Conservation (phyloP, 1,284 basidiomycete species). For the Moniliella sp. region DNA sequence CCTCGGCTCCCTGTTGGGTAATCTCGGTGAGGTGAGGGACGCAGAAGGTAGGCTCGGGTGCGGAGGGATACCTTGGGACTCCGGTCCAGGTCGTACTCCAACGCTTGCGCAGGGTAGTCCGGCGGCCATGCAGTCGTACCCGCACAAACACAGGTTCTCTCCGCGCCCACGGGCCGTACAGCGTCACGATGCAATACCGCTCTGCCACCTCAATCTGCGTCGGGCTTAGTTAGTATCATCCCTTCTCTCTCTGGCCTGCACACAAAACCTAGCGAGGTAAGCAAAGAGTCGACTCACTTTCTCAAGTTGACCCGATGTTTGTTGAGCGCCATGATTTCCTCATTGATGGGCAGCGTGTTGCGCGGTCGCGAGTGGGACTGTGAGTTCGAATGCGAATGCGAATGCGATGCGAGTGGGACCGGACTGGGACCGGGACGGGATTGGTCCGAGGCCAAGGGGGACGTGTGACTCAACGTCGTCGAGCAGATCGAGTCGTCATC, state of each 20-base stretch:
- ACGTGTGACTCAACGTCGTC: no score
- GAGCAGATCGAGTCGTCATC: no score
- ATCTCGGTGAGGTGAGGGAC: conserved; percentile 2
- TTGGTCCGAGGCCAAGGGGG: no score
- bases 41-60: conserved; percentile 19
- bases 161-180: conserved; percentile 28
- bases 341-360: conserved; percentile 4
- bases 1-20: conserved; percentile 4
- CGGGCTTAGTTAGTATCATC: background rate
- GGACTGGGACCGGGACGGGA: no score
- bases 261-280: background rate
- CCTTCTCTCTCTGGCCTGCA: background rate
- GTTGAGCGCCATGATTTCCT: conserved; percentile 18
- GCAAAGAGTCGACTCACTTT: conserved; percentile 4
- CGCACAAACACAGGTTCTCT: conserved; percentile 19
- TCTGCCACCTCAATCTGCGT: conserved; percentile 12
- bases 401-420: no score
- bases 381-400: no score
- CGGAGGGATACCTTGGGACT: conserved; percentile 19
- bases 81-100: conserved; percentile 23
- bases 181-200: conserved; percentile 14
- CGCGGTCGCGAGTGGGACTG: background rate
- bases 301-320: conserved; percentile 14
- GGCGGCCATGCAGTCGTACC: conserved; percentile 18
- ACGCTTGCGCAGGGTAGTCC: conserved; percentile 13